phyloP scores from a whole-genome alignment of 805 yeast genomes.

The Cyberlindnera saturnus region DNA sequence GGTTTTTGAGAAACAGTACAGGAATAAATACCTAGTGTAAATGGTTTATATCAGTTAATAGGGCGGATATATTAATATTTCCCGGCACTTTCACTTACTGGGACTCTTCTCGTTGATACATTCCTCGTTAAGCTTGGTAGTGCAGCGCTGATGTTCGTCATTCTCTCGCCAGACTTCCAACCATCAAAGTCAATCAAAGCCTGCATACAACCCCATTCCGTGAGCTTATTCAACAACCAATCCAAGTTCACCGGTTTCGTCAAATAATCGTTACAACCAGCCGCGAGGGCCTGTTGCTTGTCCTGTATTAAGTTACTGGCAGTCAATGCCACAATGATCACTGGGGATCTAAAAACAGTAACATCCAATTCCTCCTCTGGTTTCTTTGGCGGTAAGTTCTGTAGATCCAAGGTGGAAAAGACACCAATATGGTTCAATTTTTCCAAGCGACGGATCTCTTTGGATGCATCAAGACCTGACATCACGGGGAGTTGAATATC shows the following conservation, averaged over 20 bases:
- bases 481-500: constrained; percentile 95
- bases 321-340: constrained; percentile 95
- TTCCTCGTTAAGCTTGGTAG: constrained; percentile 21
- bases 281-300: constrained; percentile 84
- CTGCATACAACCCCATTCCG: constrained; percentile 99
- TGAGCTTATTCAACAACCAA: constrained; percentile 90
- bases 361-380: constrained; percentile 54
- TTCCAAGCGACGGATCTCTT: constrained; percentile 83
- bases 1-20: too few relatives aligned
- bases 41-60: too few relatives aligned
- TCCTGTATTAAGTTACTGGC: constrained; percentile 85
- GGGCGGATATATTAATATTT: not conserved
- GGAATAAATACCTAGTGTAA: too few relatives aligned
- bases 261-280: constrained; percentile 95
- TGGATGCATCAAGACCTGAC: constrained; percentile 93
- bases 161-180: constrained; percentile 56
- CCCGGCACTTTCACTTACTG: not conserved
- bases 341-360: constrained; percentile 77
- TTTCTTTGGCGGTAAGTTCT: constrained; percentile 18
- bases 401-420: constrained; percentile 20
- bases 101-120: constrained; percentile 6
- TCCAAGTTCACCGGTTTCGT: constrained; percentile 93
- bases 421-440: constrained; percentile 70
- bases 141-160: constrained; percentile 30
- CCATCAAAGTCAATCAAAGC: constrained; percentile 93